Percentiles rank a stretch among this genome's conserved stretches.
phyloP scores from a whole-genome alignment of 495 filamentous ascomycete genomes.

The Hamigera avellanea region DNA sequence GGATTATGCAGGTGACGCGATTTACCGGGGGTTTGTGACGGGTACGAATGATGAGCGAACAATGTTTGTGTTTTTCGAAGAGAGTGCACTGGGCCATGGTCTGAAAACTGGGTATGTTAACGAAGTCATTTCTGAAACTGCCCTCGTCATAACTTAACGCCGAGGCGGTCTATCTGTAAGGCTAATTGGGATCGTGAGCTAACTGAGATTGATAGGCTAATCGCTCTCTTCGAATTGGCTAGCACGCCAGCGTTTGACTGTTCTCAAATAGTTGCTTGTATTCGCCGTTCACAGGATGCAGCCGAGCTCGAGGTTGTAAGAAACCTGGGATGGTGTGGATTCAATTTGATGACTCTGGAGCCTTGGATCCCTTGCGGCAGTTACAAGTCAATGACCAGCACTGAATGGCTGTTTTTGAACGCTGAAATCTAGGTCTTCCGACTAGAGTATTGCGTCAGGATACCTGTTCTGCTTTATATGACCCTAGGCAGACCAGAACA shows the following conservation, averaged over 20 bases:
- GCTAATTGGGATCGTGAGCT: neutral
- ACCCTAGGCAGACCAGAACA: too few relatives aligned
- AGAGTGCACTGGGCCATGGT: slow-evolving; percentile 52
- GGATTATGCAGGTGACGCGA: slow-evolving; percentile 75
- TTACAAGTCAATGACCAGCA: slow-evolving; percentile 45
- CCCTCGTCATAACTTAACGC: too few relatives aligned
- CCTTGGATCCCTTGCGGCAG: slow-evolving; percentile 45
- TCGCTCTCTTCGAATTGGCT: slow-evolving; percentile 84
- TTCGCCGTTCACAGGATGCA: slow-evolving; percentile 53
- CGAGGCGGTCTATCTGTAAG: neutral
- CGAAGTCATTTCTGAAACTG: too few relatives aligned
- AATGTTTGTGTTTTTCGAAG: slow-evolving; percentile 82
- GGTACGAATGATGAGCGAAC: slow-evolving; percentile 51
- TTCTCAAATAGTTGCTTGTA: slow-evolving; percentile 65
- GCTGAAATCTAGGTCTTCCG: slow-evolving; percentile 54
- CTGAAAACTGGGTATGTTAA: slow-evolving; percentile 73
- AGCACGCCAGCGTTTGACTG: slow-evolving; percentile 56
- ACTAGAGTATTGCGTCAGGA: too few relatives aligned
- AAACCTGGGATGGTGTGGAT: slow-evolving; percentile 87
- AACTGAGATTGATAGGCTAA: slow-evolving; percentile 43
- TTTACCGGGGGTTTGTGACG: slow-evolving; percentile 74
- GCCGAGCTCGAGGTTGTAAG: slow-evolving; percentile 54
- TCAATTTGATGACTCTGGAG: slow-evolving; percentile 66
- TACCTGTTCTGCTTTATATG: too few relatives aligned
- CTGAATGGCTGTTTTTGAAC: slow-evolving; percentile 71